Evolutionary conservation across 164 flowering plant species (phyloP).

Genomic region (Akebia trifoliata): DNA sequence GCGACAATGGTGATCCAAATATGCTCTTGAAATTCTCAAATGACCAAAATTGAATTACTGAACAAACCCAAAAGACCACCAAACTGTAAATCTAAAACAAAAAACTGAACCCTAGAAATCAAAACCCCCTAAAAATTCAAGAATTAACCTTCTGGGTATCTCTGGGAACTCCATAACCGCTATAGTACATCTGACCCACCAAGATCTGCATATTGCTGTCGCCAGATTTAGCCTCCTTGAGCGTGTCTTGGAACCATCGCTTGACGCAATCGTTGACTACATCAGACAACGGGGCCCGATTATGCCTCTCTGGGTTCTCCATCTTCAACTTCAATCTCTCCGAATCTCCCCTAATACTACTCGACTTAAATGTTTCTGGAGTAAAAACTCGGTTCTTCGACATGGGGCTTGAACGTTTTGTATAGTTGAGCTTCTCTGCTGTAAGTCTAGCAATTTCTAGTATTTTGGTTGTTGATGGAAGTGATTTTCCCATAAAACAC

Average conservation of each 20-base stretch:
- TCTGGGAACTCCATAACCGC: constrained; percentile 77
- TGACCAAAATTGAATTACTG: too few relatives aligned
- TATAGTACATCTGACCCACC: constrained; percentile 88
- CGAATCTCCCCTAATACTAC: neutral
- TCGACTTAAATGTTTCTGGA: constrained; percentile 10
- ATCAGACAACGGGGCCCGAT: constrained; percentile 44
- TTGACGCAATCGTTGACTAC: constrained; percentile 73
- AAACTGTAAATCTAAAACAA: neutral
- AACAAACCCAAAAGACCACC: neutral
- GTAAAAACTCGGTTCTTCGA: constrained; percentile 4
- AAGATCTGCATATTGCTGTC: constrained; percentile 75
- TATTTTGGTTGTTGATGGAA: constrained; percentile 14
- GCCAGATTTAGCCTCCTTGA: constrained; percentile 85
- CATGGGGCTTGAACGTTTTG: constrained; percentile 12
- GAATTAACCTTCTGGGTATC: constrained; percentile 56
- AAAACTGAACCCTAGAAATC: neutral
- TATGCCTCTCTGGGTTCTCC: constrained; percentile 16
- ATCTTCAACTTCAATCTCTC: constrained; percentile 11
- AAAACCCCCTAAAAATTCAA: neutral
- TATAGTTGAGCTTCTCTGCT: neutral
- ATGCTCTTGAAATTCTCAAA: too few relatives aligned
- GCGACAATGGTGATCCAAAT: too few relatives aligned
- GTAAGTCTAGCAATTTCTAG: constrained; percentile 14
- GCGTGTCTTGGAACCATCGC: constrained; percentile 84
- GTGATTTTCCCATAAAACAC: constrained; percentile 14